phyloP scores from a whole-genome alignment of 2,329 filamentous ascomycete species.

The Colletotrichum sp. region DNA sequence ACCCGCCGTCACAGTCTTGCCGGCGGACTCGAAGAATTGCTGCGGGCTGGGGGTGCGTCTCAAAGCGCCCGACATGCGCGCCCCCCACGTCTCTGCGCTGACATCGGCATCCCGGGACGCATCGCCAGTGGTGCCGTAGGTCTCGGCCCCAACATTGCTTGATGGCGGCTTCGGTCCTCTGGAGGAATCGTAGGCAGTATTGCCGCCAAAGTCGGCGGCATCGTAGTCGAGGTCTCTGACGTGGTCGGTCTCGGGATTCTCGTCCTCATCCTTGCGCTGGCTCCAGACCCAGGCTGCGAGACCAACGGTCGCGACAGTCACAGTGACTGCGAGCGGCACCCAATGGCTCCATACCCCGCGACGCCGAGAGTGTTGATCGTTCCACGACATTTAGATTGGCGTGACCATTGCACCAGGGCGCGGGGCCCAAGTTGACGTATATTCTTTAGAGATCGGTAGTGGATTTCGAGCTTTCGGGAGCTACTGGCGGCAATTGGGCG shows the following conservation, averaged over 20 bases:
- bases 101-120: conserved; percentile 29
- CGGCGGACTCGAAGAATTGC: conserved; percentile 84
- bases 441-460: neutral
- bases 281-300: conserved; percentile 94
- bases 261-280: conserved; percentile 78
- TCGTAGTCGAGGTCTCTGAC: conserved; percentile 54
- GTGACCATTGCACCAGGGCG: conserved; percentile 20
- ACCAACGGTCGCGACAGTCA: conserved; percentile 86
- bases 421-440: conserved; percentile 1
- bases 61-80: conserved; percentile 81
- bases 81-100: conserved; percentile 65
- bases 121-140: conserved; percentile 43
- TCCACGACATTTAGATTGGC: conserved; percentile 60
- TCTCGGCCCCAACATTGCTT: conserved; percentile 45
- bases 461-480: neutral
- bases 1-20: conserved; percentile 80
- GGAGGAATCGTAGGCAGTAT: conserved; percentile 51
- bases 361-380: conserved; percentile 65
- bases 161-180: conserved; percentile 40
- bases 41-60: conserved; percentile 85
- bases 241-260: conserved; percentile 66
- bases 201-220: conserved; percentile 58
- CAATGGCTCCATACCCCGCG: conserved; percentile 78
- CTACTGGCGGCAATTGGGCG: neutral
- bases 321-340: conserved; percentile 85